Conservation (phyloP, 257 asterid genomes). For the Forsythia suspensa region DNA sequence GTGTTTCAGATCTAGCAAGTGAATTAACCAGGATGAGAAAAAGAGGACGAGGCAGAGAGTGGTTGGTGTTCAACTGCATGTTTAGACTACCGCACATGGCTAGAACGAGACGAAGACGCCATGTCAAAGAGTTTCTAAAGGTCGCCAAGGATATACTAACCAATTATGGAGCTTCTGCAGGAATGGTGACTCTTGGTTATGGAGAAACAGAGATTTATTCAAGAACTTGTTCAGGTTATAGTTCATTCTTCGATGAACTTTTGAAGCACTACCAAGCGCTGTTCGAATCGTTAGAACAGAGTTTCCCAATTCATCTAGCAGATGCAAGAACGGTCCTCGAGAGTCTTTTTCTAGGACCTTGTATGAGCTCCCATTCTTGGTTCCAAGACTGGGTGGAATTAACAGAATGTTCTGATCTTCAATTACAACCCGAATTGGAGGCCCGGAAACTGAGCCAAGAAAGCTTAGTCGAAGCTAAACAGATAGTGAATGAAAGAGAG, state of each 20-base stretch:
- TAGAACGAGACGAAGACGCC: conserved; percentile 33
- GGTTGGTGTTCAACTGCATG: conserved; percentile 75
- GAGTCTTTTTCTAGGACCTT: conserved; percentile 59
- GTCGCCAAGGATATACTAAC: conserved; percentile 39
- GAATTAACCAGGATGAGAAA: conserved; percentile 40
- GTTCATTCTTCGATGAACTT: conserved; percentile 43
- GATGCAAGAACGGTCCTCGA: conserved; percentile 76
- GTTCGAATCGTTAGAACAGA: conserved; percentile 61
- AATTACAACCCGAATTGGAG: conserved; percentile 12
- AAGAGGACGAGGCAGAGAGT: conserved; percentile 34
- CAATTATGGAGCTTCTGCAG: conserved; percentile 31
- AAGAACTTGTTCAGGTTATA: conserved; percentile 22
- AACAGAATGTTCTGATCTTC: background rate
- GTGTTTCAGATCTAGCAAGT: conserved; percentile 27
- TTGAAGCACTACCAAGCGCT: conserved; percentile 50
- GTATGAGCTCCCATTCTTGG: conserved; percentile 53
- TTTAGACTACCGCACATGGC: conserved; percentile 71
- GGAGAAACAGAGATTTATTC: conserved; percentile 47
- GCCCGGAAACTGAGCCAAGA: conserved; percentile 47
- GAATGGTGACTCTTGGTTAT: conserved; percentile 60
- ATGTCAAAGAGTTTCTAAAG: conserved; percentile 41
- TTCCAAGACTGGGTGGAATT: conserved; percentile 51
- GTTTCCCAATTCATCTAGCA: conserved; percentile 53
- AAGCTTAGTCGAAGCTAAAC: conserved; percentile 55
- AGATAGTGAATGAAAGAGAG: conserved; percentile 49